Conservation (phyloP, 2,329 filamentous ascomycete genomes). For the Beauveria scarabaeidicola region DNA sequence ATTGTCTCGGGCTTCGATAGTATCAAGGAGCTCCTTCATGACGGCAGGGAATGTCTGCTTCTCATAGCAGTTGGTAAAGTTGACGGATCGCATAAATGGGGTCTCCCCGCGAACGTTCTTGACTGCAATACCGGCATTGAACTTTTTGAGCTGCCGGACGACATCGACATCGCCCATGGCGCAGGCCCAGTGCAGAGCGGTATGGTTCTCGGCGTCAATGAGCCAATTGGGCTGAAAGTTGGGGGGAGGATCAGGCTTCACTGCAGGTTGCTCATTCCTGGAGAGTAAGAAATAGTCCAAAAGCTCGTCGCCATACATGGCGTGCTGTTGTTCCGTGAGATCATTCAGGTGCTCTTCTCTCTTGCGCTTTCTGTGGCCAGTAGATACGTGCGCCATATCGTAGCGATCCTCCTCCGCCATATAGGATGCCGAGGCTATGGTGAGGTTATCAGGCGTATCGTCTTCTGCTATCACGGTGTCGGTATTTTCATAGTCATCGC, state of each 20-base stretch:
- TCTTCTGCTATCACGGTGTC: constrained; percentile 61
- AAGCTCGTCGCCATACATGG: constrained; percentile 84
- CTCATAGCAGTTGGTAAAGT: constrained; percentile 96
- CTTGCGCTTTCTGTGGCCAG: constrained; percentile 67
- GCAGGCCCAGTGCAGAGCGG: constrained; percentile 91
- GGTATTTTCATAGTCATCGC: constrained; percentile 57
- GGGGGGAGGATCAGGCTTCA: constrained; percentile 67
- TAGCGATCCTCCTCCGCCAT: constrained; percentile 75
- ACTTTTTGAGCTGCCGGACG: constrained; percentile 75
- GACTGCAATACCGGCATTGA: constrained; percentile 65
- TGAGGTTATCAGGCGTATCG: constrained; percentile 75
- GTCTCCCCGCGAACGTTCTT: constrained; percentile 73
- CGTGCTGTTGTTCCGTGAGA: constrained; percentile 71
- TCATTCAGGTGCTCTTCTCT: constrained; percentile 55
- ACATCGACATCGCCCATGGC: constrained; percentile 95
- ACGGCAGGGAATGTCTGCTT: constrained; percentile 83
- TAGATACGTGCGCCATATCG: constrained; percentile 56
- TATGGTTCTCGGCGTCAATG: constrained; percentile 91
- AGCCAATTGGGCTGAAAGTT: constrained; percentile 83
- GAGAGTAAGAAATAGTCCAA: constrained; percentile 93
- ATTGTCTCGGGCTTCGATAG: constrained; percentile 70
- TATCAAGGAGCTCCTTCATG: constrained; percentile 73
- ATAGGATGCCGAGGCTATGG: constrained; percentile 75
- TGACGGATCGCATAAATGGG: constrained; percentile 84
- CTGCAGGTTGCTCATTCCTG: constrained; percentile 66